These are phyloP conservation scores for Salvia rosmarinus DNA, from an alignment of 257 asterid genomes.

Conservation along the genomic window DNA sequence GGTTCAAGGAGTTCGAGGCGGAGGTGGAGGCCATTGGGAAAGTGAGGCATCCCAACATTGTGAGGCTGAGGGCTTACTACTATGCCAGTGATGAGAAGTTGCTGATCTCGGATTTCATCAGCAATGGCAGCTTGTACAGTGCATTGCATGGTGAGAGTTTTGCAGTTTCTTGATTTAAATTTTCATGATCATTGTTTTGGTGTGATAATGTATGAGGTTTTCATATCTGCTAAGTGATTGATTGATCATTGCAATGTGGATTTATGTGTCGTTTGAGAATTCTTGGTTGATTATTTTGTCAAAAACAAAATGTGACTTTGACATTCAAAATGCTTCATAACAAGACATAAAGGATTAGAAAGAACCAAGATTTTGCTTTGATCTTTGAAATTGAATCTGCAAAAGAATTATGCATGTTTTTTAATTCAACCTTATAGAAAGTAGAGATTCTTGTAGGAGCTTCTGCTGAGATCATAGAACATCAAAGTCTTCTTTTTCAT, in stretches of 20 bases:
- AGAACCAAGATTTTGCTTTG: not conserved
- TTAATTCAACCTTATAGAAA: not conserved
- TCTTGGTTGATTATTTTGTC: not conserved
- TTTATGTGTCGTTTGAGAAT: not conserved
- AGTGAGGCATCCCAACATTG: constrained; percentile 82
- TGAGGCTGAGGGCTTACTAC: constrained; percentile 81
- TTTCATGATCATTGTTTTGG: not conserved
- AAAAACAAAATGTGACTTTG: not conserved
- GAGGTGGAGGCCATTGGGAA: constrained; percentile 81
- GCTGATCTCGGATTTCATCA: constrained; percentile 73
- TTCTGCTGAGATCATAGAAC: not conserved
- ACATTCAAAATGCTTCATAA: no score
- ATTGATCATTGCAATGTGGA: not conserved
- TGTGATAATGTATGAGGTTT: not conserved
- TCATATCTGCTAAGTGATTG: not conserved
- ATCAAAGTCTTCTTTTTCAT: not conserved
- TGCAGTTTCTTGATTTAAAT: not conserved
- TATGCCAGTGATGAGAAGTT: constrained; percentile 89
- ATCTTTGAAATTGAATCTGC: not conserved
- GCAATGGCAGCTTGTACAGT: constrained; percentile 72
- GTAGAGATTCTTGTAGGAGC: not conserved
- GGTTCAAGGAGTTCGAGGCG: constrained; percentile 80
- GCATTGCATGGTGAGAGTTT: constrained; percentile 78
- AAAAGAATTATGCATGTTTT: not conserved
- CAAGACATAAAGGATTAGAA: not conserved